phyloP scores from a whole-genome alignment of 805 yeast species.

The Saccharomyces mikatae region DNA sequence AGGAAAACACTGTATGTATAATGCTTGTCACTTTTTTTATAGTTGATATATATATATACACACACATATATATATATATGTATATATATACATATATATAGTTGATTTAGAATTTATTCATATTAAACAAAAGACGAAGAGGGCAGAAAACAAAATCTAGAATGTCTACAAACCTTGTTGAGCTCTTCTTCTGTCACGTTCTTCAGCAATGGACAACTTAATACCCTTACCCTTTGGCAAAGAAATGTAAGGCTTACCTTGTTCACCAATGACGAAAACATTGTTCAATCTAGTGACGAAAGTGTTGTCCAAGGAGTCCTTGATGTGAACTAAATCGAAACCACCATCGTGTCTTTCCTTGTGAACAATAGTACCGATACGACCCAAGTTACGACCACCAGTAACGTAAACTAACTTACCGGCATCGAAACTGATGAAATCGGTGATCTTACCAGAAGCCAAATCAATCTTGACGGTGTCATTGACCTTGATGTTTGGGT shows the following conservation, averaged over 20 bases:
- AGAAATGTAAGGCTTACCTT: constrained; percentile 87
- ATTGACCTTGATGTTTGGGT: constrained; percentile 92
- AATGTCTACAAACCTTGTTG: constrained; percentile 46
- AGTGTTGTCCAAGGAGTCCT: constrained; percentile 89
- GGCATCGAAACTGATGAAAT: constrained; percentile 84
- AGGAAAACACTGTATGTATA: background rate
- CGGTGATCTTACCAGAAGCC: constrained; percentile 89
- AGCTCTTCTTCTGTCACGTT: constrained; percentile 97
- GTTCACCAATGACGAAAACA: constrained; percentile 94
- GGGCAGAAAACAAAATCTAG: background rate
- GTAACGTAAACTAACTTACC: constrained; percentile 89
- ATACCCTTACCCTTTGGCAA: constrained; percentile 99
- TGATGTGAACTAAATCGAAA: constrained; percentile 93
- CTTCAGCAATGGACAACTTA: constrained; percentile 91
- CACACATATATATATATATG: background rate
- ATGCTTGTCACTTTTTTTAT: background rate
- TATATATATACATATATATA: background rate
- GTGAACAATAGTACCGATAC: constrained; percentile 93
- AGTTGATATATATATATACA: background rate
- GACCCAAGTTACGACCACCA: constrained; percentile 98
- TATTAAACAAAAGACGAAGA: background rate
- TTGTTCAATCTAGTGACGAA: constrained; percentile 90
- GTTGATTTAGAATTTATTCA: background rate
- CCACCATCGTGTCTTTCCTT: constrained; percentile 98
- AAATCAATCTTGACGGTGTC: constrained; percentile 96